phyloP scores from a whole-genome alignment of 345 rosid species.

The Aquilaria malaccensis region DNA sequence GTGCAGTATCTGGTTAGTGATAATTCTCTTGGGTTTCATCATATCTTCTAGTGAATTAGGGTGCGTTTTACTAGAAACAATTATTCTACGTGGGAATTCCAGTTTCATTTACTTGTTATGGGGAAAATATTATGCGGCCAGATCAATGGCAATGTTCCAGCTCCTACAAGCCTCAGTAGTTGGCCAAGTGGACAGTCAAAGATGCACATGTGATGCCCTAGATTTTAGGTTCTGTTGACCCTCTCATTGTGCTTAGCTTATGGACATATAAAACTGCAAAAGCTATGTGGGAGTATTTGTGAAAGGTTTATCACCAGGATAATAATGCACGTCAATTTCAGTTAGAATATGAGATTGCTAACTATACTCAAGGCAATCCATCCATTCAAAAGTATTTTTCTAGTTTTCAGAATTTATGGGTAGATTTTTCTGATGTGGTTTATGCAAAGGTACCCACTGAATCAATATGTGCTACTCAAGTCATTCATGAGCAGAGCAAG shows the following conservation, averaged over 20 bases:
- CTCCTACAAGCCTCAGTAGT: too few relatives aligned
- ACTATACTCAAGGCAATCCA: not conserved
- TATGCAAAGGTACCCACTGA: not conserved
- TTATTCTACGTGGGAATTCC: constrained; percentile 11
- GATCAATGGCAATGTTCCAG: not conserved
- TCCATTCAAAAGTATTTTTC: constrained; percentile 17
- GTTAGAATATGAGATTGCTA: not conserved
- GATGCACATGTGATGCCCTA: too few relatives aligned
- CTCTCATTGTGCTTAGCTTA: not conserved
- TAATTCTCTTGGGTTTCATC: not conserved
- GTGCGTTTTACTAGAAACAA: constrained; percentile 3
- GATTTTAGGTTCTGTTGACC: not conserved
- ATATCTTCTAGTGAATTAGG: not conserved
- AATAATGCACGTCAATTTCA: not conserved
- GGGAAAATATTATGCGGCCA: constrained; percentile 7
- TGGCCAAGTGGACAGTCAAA: too few relatives aligned
- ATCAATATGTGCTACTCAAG: not conserved
- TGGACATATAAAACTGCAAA: not conserved
- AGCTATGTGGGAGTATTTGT: constrained; percentile 1
- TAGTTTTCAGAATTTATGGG: constrained; percentile 6
- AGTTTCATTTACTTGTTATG: constrained; percentile 5
- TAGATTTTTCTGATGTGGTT: not conserved
- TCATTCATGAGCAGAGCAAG: constrained; percentile 9
- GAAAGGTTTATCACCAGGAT: constrained; percentile 2
- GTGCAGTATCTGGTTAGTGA: not conserved